These are phyloP conservation scores for Mycena vitilis DNA, from an alignment of 768 basidiomycete species.

Conservation along the genomic window DNA sequence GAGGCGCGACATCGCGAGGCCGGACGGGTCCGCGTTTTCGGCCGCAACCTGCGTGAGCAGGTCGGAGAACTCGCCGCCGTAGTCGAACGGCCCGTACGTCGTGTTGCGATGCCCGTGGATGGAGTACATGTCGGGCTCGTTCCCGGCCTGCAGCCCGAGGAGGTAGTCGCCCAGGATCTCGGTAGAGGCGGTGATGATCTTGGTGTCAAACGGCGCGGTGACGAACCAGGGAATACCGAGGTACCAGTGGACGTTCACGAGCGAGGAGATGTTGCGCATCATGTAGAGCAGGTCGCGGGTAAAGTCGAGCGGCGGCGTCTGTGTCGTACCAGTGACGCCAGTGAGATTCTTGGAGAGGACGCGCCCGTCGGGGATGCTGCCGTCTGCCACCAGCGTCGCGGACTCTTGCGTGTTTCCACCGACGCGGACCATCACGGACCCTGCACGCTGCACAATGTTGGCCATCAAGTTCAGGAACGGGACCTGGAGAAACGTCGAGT, in stretches of 20 bases:
- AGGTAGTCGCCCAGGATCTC: slow-evolving; percentile 5
- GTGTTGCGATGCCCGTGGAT: not conserved
- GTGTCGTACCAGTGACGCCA: slow-evolving; percentile 1
- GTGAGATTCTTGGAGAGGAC: not conserved
- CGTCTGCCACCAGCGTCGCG: not conserved
- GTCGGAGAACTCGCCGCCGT: slow-evolving; percentile 1
- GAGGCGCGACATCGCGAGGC: not conserved
- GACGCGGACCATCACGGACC: not conserved
- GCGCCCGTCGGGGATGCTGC: not conserved
- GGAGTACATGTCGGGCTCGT: not conserved
- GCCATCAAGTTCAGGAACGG: not conserved
- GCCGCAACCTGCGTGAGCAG: not conserved
- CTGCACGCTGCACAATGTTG: not conserved
- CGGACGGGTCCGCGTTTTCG: not conserved
- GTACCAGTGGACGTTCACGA: not conserved
- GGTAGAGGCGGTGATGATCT: not conserved
- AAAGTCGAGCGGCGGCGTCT: slow-evolving; percentile 4
- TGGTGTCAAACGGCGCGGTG: not conserved
- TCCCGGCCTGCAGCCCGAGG: slow-evolving; percentile 3
- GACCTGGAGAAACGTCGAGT: not conserved
- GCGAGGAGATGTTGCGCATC: not conserved
- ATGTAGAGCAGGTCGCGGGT: slow-evolving; percentile 2
- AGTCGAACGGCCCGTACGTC: not conserved
- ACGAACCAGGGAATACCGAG: not conserved
- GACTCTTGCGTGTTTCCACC: not conserved